Conservation (phyloP, 2,329 filamentous ascomycete species). For the Alternaria angustiovoidea region DNA sequence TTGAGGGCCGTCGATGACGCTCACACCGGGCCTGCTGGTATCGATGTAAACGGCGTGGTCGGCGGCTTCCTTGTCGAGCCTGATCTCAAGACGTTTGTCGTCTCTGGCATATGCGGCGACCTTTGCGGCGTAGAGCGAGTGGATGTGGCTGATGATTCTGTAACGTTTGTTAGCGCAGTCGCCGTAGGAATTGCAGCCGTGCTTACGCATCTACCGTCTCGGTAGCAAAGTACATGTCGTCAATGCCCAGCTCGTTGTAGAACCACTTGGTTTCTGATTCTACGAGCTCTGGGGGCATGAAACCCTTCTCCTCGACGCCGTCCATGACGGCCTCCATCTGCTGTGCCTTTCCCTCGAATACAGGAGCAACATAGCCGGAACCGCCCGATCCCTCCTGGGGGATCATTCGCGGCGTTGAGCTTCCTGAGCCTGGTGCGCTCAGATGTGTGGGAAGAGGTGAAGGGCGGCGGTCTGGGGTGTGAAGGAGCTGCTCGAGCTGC, state of each 20-base stretch:
- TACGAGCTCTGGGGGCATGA: slow-evolving; percentile 84
- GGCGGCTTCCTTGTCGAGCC: slow-evolving; percentile 90
- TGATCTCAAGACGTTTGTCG: slow-evolving; percentile 93
- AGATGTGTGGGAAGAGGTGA: slow-evolving; percentile 91
- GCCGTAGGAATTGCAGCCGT: background rate
- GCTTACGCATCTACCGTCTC: slow-evolving; percentile 75
- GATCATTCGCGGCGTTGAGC: slow-evolving; percentile 71
- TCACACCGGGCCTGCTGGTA: slow-evolving; percentile 88
- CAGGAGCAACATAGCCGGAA: slow-evolving; percentile 92
- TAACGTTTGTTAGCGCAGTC: slow-evolving; percentile 20
- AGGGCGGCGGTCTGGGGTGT: slow-evolving; percentile 69
- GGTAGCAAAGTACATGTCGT: slow-evolving; percentile 97
- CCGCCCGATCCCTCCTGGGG: slow-evolving; percentile 80
- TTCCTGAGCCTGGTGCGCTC: slow-evolving; percentile 68
- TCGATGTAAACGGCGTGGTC: slow-evolving; percentile 99
- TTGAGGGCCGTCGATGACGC: slow-evolving; percentile 77
- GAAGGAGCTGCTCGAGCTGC: slow-evolving; percentile 63
- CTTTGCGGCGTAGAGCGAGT: slow-evolving; percentile 96
- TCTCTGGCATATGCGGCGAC: slow-evolving; percentile 91
- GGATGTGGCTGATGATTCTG: slow-evolving; percentile 87
- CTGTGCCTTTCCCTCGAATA: slow-evolving; percentile 89
- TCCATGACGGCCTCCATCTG: slow-evolving; percentile 90
- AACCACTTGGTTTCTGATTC: slow-evolving; percentile 93
- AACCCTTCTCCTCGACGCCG: slow-evolving; percentile 77
- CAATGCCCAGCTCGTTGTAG: slow-evolving; percentile 96